Base-by-base conservation (phyloP, 805 yeast species). In the Saccharomycopsis fermentans region DNA sequence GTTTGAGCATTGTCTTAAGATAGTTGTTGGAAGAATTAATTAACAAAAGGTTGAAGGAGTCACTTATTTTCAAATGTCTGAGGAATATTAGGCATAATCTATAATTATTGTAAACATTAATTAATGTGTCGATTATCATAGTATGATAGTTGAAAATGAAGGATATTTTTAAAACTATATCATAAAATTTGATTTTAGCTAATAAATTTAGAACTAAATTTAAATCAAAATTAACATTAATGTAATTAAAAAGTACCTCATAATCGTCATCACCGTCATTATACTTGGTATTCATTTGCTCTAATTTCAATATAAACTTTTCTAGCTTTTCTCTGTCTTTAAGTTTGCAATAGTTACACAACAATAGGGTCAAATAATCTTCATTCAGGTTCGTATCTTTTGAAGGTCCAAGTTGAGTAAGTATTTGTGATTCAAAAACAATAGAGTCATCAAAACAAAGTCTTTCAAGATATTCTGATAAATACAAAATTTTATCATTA, bases 1-100 rank as follows among this genome's bases (percentile, higher is more conserved):
- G 68, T 39, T 86, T 87, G 54, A 92, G 74, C 32, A 92, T 71
- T 1, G 71, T 66, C 60, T 87, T 82, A 2, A 92, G 84, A 65
- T 80, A 82, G 32, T 83, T 61, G 56, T 74, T 27, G 9, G 60
- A 35, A 3, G 57, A 27, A 67, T 59, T 58, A 2, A 55, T 52
- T 12, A 62, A 51, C 19, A 62, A 39, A 6, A 58, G 39, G 24
- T 57, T 55, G 47, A 62, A 62, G 4, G 60, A 53, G 12, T 62
- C 61, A 52, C 60, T 62, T 29, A 59, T 56, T 36, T 52, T 47
- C 54, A 62, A 60, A 55, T 36, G 52, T n/a, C 63, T 35, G 21
- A 62, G 43, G 36, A 62, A 62, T 3, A 55, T 27, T n/a, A 62
- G 43, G 17, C 59, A 55, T 11, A 62, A 34, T 36, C 58, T 47